Percentiles rank a stretch among this genome's conserved stretches.
phyloP scores from a whole-genome alignment of 2,329 filamentous ascomycete genomes.

The Calonectria pseudoreteaudii region DNA sequence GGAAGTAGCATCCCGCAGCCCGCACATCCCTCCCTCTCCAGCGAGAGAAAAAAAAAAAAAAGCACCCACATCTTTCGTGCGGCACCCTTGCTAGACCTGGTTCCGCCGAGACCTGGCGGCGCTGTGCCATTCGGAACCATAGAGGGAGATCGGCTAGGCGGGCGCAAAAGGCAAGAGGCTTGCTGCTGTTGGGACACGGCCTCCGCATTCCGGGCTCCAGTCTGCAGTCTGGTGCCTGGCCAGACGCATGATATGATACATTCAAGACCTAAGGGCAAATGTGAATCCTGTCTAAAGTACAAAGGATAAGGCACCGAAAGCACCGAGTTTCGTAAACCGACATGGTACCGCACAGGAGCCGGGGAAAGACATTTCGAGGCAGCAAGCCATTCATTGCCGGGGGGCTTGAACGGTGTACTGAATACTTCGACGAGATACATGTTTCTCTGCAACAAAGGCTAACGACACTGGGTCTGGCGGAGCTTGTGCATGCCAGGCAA shows the following conservation, averaged over 20 bases:
- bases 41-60: slow-evolving; percentile 21
- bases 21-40: slow-evolving; percentile 26
- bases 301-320: slow-evolving; percentile 17
- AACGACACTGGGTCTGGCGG: slow-evolving; percentile 10
- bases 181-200: slow-evolving; percentile 33
- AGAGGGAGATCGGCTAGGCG: slow-evolving; percentile 23
- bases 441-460: slow-evolving; percentile 19
- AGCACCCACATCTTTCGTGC: slow-evolving; percentile 24
- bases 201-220: slow-evolving; percentile 31
- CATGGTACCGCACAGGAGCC: slow-evolving; percentile 24
- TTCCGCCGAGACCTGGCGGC: slow-evolving; percentile 34
- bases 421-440: slow-evolving; percentile 20
- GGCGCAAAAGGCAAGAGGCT: slow-evolving; percentile 30
- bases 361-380: slow-evolving; percentile 31
- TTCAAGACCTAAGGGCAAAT: slow-evolving; percentile 10
- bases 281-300: slow-evolving; percentile 8
- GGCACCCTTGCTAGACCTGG: slow-evolving; percentile 24
- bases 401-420: slow-evolving; percentile 14
- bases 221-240: slow-evolving; percentile 33
- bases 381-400: slow-evolving; percentile 23
- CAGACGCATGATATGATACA: slow-evolving; percentile 24
- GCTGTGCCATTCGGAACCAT: slow-evolving; percentile 23
- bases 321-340: slow-evolving; percentile 13
- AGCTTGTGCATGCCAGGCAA: slow-evolving; percentile 22
- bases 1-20: slow-evolving; percentile 12